Evolutionary conservation across 2,329 filamentous ascomycete species (phyloP), one percentile per base, ranked within the genome.

Genomic region (Exophiala lecanii-corni): DNA sequence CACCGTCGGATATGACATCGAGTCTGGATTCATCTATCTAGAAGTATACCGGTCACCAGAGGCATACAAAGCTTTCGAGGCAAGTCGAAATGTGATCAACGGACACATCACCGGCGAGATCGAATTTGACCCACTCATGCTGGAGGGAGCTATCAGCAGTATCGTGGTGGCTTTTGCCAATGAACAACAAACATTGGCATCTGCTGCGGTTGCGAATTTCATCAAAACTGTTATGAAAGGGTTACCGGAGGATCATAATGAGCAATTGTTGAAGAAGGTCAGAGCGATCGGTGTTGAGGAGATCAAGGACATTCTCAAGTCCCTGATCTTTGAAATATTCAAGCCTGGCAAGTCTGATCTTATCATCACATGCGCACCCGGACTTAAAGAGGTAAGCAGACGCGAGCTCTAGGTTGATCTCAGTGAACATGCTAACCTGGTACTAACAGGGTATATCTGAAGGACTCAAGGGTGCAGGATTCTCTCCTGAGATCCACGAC

Each of bases 1-100:
- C 1, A 80, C 77, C 56, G 94, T 97, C 59, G 75, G 75, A 33
- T 82, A 85, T 34, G 84, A 87, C 58, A 70, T 86, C 19, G 87
- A 92, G 58, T 81, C 80, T 1, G 92, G 91, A 2, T 79, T 86
- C 37, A 69, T 96, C 39, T 82, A 86, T 49, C 94, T 94, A 68
- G 80, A 81, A 41, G 83, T 97, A 31, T 96, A 94, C 70, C 84
- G 91, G 18, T 94, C 88, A 0, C 91, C 92, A 0, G 88, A 96
- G 53, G 83, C 84, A 0, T 87, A 81, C 66, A 92, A 89, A 62
- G 92, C 92, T 1, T 94, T 92, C 58, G 70, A 74, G 20, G 86
- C 86, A 1, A 84, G 84, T 39, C 83, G 82, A 50, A 76, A 81
- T 25, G 81, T 91, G 16, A 81, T 97, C 31, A 72, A 79, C 32